Conservation (phyloP, 2,329 filamentous ascomycete genomes). For the Juglanconis sp. region DNA sequence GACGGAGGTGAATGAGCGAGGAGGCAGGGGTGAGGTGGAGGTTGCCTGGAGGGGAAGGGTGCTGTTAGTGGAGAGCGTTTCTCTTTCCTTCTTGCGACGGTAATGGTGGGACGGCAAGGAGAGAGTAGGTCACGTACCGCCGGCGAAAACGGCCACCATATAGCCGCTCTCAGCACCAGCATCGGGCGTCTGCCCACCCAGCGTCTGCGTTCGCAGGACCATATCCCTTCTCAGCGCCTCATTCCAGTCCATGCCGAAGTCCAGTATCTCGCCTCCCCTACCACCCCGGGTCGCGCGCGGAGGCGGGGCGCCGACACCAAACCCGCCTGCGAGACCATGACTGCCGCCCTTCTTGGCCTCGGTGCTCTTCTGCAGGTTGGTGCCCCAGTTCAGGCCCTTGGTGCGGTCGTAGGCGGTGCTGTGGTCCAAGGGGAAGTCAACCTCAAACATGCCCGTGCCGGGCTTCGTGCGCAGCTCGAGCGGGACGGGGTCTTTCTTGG, state of each 20-base stretch:
- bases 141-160: slow-evolving; percentile 89
- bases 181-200: slow-evolving; percentile 76
- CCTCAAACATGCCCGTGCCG: slow-evolving; percentile 77
- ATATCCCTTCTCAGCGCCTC: slow-evolving; percentile 67
- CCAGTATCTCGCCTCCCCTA: slow-evolving; percentile 25
- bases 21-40: slow-evolving; percentile 82
- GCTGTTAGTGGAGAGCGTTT: neutral
- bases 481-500: slow-evolving; percentile 53
- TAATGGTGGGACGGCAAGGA: neutral
- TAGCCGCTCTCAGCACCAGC: slow-evolving; percentile 69
- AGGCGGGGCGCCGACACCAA: slow-evolving; percentile 57
- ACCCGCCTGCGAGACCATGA: slow-evolving; percentile 70
- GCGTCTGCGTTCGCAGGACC: slow-evolving; percentile 75
- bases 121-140: slow-evolving; percentile 47
- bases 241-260: slow-evolving; percentile 57
- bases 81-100: neutral
- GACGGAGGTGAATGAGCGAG: slow-evolving; percentile 82
- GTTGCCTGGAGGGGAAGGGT: slow-evolving; percentile 53
- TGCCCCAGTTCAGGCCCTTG: slow-evolving; percentile 80
- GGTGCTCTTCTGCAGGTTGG: slow-evolving; percentile 63
- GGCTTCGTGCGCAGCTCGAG: slow-evolving; percentile 79
- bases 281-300: slow-evolving; percentile 37
- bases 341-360: slow-evolving; percentile 60
- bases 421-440: slow-evolving; percentile 82
- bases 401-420: slow-evolving; percentile 73